These are phyloP conservation scores for Bertia moriformis DNA, from an alignment of 2,329 filamentous ascomycete genomes.

Conservation along the genomic window DNA sequence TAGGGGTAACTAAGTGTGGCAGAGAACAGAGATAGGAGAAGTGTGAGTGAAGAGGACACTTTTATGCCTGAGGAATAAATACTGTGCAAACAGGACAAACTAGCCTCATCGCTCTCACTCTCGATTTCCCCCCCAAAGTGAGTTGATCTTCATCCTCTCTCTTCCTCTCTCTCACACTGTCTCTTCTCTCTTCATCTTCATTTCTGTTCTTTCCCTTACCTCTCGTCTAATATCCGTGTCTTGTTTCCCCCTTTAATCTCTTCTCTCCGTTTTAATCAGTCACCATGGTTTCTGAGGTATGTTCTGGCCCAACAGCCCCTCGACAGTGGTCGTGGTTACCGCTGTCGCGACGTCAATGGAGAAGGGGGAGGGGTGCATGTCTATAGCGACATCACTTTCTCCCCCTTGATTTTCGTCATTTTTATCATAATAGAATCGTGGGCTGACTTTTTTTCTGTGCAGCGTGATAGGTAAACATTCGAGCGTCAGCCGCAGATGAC, in stretches of 20 bases:
- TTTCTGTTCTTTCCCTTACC: too few relatives aligned
- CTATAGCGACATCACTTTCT: not conserved
- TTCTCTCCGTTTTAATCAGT: conserved; percentile 6
- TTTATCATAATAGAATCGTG: not conserved
- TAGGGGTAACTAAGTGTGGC: too few relatives aligned
- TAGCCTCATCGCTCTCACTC: too few relatives aligned
- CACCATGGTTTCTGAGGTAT: conserved; percentile 3
- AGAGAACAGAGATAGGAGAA: too few relatives aligned
- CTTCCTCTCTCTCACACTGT: too few relatives aligned
- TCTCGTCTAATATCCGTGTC: too few relatives aligned
- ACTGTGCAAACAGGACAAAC: too few relatives aligned
- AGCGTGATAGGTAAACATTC: conserved; percentile 1
- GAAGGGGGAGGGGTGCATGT: not conserved
- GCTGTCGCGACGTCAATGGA: not conserved
- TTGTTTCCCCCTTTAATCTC: conserved; percentile 3
- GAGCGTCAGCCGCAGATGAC: conserved; percentile 6
- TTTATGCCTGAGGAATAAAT: too few relatives aligned
- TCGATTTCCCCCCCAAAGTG: too few relatives aligned
- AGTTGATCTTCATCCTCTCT: too few relatives aligned
- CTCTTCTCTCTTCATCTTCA: too few relatives aligned
- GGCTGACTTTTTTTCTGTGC: not conserved
- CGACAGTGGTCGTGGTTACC: not conserved
- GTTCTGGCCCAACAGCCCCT: not conserved
- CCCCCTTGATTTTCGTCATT: not conserved
- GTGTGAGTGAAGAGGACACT: too few relatives aligned